phyloP scores from a whole-genome alignment of 2,329 filamentous ascomycete species.

The Neurospora sp. region DNA sequence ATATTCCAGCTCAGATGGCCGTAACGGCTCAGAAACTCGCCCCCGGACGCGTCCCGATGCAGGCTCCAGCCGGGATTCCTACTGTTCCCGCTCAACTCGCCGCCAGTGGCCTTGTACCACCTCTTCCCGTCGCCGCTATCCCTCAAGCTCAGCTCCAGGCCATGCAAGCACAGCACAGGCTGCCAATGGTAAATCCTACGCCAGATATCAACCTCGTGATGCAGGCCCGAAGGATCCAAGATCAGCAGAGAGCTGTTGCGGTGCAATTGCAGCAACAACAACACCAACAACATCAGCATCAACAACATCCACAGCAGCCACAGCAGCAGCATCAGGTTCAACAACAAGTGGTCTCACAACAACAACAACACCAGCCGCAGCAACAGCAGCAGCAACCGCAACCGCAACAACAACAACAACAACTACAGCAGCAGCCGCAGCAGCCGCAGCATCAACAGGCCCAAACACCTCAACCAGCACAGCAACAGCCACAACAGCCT shows the following conservation, averaged over 20 bases:
- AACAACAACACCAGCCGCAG: constrained; percentile 21
- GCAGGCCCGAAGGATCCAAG: constrained; percentile 56
- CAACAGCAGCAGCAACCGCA: constrained; percentile 24
- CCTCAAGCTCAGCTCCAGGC: constrained; percentile 62
- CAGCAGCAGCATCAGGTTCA: constrained; percentile 18
- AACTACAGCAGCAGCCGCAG: constrained; percentile 24
- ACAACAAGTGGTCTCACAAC: constrained; percentile 10
- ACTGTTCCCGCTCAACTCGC: constrained; percentile 38
- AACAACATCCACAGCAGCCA: constrained; percentile 19
- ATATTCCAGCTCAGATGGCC: constrained; percentile 34
- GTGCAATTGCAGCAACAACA: constrained; percentile 24
- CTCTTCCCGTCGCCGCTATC: constrained; percentile 52
- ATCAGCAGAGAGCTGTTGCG: constrained; percentile 43
- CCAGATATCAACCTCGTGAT: constrained; percentile 47
- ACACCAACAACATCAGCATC: constrained; percentile 17
- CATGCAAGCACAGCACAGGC: constrained; percentile 44
- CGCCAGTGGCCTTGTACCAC: constrained; percentile 37
- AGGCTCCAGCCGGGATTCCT: constrained; percentile 41
- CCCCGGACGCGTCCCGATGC: constrained; percentile 43
- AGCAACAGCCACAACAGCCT: constrained; percentile 22
- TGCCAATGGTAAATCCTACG: constrained; percentile 39
- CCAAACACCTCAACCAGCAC: constrained; percentile 19
- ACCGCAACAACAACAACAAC: constrained; percentile 26
- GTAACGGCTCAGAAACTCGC: constrained; percentile 31
- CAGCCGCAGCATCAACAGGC: constrained; percentile 22